phyloP scores from a whole-genome alignment of 2,329 filamentous ascomycete species.

The Diaporthe caulivora region DNA sequence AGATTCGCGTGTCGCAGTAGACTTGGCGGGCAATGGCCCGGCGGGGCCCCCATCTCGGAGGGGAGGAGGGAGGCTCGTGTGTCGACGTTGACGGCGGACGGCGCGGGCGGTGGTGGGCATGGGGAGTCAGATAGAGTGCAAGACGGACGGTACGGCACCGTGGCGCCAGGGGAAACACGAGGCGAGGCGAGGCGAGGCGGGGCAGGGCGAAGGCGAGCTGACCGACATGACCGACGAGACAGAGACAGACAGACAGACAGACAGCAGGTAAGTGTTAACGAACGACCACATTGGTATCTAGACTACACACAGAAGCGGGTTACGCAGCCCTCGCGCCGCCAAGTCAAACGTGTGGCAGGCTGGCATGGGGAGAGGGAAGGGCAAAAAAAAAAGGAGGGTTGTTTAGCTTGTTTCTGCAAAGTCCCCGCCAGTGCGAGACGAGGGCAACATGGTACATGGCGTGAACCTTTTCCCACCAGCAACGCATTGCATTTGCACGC shows the following conservation, averaged over 20 bases:
- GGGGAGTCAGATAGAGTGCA: not conserved
- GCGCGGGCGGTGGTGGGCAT: not conserved
- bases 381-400: too few relatives aligned
- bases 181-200: conserved; percentile 1
- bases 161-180: conserved; percentile 19
- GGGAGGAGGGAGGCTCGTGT: too few relatives aligned
- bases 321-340: conserved; percentile 24
- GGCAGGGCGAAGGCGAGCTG: not conserved
- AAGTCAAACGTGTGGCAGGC: conserved; percentile 38
- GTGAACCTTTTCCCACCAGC: not conserved
- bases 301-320: too few relatives aligned
- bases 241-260: too few relatives aligned
- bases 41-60: not conserved
- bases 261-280: not conserved
- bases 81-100: too few relatives aligned
- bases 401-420: not conserved
- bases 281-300: too few relatives aligned
- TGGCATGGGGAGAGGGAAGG: not conserved
- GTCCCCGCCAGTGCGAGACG: conserved; percentile 3
- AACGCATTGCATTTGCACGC: not conserved
- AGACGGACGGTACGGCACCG: not conserved
- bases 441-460: not conserved
- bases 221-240: not conserved
- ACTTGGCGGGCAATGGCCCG: conserved; percentile 31
- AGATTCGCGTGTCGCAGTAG: conserved; percentile 31